Evolutionary conservation across 2,329 filamentous ascomycete genomes (phyloP).

Genomic region (Curvularia sp.): DNA sequence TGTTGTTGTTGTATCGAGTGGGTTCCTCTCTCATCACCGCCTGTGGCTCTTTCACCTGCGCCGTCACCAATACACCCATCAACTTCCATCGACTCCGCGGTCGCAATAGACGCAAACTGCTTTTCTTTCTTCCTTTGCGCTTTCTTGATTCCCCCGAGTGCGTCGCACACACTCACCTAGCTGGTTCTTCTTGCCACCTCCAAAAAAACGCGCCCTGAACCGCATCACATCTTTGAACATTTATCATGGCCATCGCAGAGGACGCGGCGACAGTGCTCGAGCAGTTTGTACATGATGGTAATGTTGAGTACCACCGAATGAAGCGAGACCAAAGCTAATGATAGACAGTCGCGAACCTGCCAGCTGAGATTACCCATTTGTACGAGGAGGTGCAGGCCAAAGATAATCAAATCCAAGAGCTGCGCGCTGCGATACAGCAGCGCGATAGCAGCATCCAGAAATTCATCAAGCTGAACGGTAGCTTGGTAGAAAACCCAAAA

Average conservation of each 20-base stretch:
- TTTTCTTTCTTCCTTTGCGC: neutral
- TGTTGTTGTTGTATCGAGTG: neutral
- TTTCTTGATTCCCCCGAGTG: neutral
- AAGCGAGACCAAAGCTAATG: slow-evolving; percentile 19
- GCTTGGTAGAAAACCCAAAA: slow-evolving; percentile 75
- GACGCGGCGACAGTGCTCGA: slow-evolving; percentile 76
- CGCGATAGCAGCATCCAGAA: slow-evolving; percentile 80
- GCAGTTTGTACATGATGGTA: slow-evolving; percentile 75
- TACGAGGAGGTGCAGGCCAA: slow-evolving; percentile 85
- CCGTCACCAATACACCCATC: slow-evolving; percentile 28
- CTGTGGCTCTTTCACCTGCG: slow-evolving; percentile 18
- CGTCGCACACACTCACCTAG: neutral
- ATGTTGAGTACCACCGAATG: neutral
- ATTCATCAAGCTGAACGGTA: slow-evolving; percentile 79
- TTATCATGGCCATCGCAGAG: slow-evolving; percentile 55
- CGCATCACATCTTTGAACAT: neutral
- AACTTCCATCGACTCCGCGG: slow-evolving; percentile 27
- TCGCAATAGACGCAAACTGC: neutral
- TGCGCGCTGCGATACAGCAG: slow-evolving; percentile 71
- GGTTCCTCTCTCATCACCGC: slow-evolving; percentile 16
- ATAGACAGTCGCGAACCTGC: slow-evolving; percentile 72
- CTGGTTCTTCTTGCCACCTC: slow-evolving; percentile 1
- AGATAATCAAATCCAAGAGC: slow-evolving; percentile 74
- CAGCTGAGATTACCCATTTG: slow-evolving; percentile 81
- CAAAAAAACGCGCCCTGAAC: neutral